Conservation (phyloP, 2,329 filamentous ascomycete species). For the Zasmidium citrigriseum region DNA sequence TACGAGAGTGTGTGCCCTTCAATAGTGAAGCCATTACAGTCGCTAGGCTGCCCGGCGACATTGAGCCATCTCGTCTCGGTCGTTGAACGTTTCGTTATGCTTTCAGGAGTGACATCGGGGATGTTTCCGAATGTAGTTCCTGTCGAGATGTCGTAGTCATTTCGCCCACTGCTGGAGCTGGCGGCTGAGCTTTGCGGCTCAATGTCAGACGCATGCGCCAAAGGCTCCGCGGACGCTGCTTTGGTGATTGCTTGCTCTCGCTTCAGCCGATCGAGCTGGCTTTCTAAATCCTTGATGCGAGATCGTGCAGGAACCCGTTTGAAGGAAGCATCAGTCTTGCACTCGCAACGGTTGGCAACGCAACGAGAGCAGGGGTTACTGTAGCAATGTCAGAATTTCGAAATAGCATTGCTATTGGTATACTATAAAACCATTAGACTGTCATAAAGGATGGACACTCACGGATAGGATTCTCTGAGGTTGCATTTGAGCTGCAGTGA, state of each 20-base stretch:
- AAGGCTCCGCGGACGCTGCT: not conserved
- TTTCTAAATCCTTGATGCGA: not conserved
- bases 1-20: not conserved
- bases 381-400: too few species aligned
- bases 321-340: slow-evolving; percentile 1
- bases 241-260: not conserved
- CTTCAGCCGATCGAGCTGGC: not conserved
- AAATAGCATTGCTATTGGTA: too few species aligned
- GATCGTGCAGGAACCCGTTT: slow-evolving; percentile 5
- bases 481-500: not conserved
- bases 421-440: too few species aligned
- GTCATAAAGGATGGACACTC: too few species aligned
- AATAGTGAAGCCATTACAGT: not conserved
- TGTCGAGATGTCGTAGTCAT: too few species aligned
- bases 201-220: too few species aligned
- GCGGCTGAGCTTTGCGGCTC: too few species aligned
- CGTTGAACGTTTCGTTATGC: too few species aligned
- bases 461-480: not conserved
- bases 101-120: too few species aligned
- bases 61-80: slow-evolving; percentile 1
- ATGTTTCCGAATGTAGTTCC: too few species aligned
- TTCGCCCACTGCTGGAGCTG: too few species aligned
- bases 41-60: too few species aligned
- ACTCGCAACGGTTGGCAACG: not conserved
- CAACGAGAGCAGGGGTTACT: not conserved